Evolutionary conservation across 495 filamentous ascomycete genomes (phyloP), one percentile per base, ranked within the genome.

Genomic region (Geoglossum glabrum): DNA sequence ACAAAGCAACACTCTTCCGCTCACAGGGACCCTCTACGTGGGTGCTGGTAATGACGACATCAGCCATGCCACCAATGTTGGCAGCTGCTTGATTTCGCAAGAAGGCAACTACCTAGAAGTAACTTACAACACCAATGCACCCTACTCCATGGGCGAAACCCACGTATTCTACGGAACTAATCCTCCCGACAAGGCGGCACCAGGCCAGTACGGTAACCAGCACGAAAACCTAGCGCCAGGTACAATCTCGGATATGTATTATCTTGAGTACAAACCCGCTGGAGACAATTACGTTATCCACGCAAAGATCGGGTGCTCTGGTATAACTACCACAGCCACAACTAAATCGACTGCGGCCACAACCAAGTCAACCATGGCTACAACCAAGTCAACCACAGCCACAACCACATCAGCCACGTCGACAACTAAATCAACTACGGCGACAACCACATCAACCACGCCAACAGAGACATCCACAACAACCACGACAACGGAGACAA

Each of bases 21-120:
- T 64, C 57, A 55, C 28, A 55, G 65, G 65, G 3, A 21, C 49
- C 11, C 57, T 67, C 5, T 62, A 62, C 57, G 60, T 66, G 26
- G 65, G 65, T 54, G 65, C 65, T 5, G 65, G 65, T 30, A 28
- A 47, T 34, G 66, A 67, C 63, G 62, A 66, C 61, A 59, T 67
- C 57, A 59, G 40, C 61, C 63, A 64, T 30, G 64, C 59, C 15
- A 56, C 57, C 40, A 17, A 61, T 30, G 64, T 66, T 7, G 65
- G 65, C 33, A 60, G 6, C 4, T 25, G 6, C 17, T 7, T 17
- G 6, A 47, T 47, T 17, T 6, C 5, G 25, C n/a, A 64, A 51
- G 61, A 38, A 30, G 0, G 65, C 65, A 3, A 58, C 55, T 10
- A 59, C 64, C 19, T 67, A 13, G 57, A 55, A 1, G 64, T 64